A percentile compares a stretch with the other conserved stretches of the same genome.
Conservation (phyloP, 192 early-diverging fungal genomes). For the Rhizophlyctis rosea region DNA sequence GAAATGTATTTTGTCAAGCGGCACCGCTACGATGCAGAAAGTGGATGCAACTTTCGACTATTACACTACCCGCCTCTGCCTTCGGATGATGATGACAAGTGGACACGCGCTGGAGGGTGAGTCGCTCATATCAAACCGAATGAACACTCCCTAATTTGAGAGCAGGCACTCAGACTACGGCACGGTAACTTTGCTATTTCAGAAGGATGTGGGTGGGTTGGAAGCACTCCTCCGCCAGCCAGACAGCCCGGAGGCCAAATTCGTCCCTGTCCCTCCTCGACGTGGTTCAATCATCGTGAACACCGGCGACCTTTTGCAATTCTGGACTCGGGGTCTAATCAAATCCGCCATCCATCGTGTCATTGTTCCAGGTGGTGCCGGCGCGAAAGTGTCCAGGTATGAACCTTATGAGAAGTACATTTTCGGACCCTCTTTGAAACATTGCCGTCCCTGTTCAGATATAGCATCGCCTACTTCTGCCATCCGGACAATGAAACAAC, state of each 20-base stretch:
- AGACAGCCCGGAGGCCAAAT: slow-evolving; percentile 27
- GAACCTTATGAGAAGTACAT: background rate
- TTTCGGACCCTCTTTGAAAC: background rate
- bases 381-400: background rate
- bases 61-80: slow-evolving; percentile 57
- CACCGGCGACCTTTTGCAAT: slow-evolving; percentile 28
- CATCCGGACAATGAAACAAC: background rate
- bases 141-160: slow-evolving; percentile 20
- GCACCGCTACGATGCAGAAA: slow-evolving; percentile 22
- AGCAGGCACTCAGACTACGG: slow-evolving; percentile 67
- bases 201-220: slow-evolving; percentile 51
- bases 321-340: slow-evolving; percentile 38
- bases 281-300: slow-evolving; percentile 52
- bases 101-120: slow-evolving; percentile 4
- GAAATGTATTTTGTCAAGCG: slow-evolving; percentile 43
- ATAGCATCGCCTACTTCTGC: background rate
- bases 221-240: slow-evolving; percentile 24
- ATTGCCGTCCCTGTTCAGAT: background rate
- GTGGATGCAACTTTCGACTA: slow-evolving; percentile 52
- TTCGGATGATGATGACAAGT: slow-evolving; percentile 33
- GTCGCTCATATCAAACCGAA: background rate
- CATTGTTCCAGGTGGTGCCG: slow-evolving; percentile 17
- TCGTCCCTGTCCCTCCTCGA: slow-evolving; percentile 61
- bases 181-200: slow-evolving; percentile 64
- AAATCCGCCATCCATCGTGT: slow-evolving; percentile 51